Evolutionary conservation across 2,329 filamentous ascomycete species (phyloP), one percentile per base, ranked within the genome.

Genomic region (Neofusicoccum umdonicola): DNA sequence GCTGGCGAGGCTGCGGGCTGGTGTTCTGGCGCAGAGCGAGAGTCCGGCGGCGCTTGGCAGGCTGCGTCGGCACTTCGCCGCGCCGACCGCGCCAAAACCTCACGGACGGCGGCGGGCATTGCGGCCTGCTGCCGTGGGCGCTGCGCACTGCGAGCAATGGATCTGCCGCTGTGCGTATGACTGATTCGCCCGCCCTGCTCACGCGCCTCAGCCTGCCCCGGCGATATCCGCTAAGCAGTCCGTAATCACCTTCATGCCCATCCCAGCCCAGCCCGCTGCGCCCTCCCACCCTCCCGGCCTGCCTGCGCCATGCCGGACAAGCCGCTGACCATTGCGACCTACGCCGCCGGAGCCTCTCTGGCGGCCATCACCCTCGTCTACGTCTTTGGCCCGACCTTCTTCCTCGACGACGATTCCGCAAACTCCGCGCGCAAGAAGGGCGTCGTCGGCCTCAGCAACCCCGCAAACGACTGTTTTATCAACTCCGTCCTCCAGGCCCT

Each of bases 311-410:
- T 95, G 91, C 91, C 90, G 72, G 91, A 95, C 75, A 93, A 90
- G 81, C 88, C 88, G 63, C 84, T 92, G 66, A 93, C 90, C 7
- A 90, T 95, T 71, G 92, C 92, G 71, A 92, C 92, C 50, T 99
- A 99, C 80, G 95, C 95, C 73, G 95, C 94, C 66, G 94, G 94
- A 71, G 95, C 94, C 66, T 97, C 93, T 63, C 89, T 99, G 68
- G 95, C 95, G 64, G 95, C 95, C 67, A 91, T 96, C 68, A 94
- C 95, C 37, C 87, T 98, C 65, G 91, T 98, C 76, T 99, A 98
- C 79, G 94, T 98, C 71, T 98, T 99, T 79, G 93, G 90, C 8
- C 95, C 95, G n/a, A 98, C 93, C 61, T 98, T 94, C 78, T 91
- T 96, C 72, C 89, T 98, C 76, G 94, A 99, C 79, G 88, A 89